Evolutionary conservation across 2,329 filamentous ascomycete genomes (phyloP), one percentile per base, ranked within the genome.

Genomic region (Colletotrichum spaethianum): DNA sequence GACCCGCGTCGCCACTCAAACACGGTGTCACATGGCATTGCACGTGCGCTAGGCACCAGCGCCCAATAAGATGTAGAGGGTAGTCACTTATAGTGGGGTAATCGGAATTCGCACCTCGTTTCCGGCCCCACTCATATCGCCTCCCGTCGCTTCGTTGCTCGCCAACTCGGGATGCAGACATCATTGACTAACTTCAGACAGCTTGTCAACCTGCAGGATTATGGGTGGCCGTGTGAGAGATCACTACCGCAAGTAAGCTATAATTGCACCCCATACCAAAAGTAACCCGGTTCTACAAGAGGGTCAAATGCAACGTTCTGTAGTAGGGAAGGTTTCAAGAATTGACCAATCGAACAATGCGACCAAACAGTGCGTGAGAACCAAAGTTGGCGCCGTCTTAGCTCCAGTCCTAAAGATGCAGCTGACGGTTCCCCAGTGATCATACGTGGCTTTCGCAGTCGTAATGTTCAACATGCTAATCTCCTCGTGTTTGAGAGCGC

Each of bases 1-100:
- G 53, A 59, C 61, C 55, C 73, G 73, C 73, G 73, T 74, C 70
- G 66, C 66, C 70, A 65, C 73, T 62, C 61, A 67, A 57, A 57
- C 73, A 74, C 73, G 73, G 6, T 48, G 33, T 69, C 66, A 69
- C 55, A 23, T 50, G 31, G 16, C 12, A 2, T 4, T 1, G 12
- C 53, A 38, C 44, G 60, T 52, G 60, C 33, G 4, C 2, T 9
- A 63, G 60, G 46, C 60, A 52, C 6, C 46, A 63, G 23, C 23
- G 33, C 36, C 60, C 44, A 40, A 38, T 50, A 28, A 60, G 4
- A 16, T 16, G 6, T 28, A 3, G 14, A n/a, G n/a, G n/a, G n/a
- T n/a, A n/a, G n/a, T n/a, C n/a, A n/a, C n/a, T n/a, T n/a, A n/a
- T 20, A 4, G 23, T 26, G 36, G 14, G 33, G 53, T 14, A 8